Base-by-base conservation (phyloP, 2,329 filamentous ascomycete genomes). In the Colletotrichum coccodes region DNA sequence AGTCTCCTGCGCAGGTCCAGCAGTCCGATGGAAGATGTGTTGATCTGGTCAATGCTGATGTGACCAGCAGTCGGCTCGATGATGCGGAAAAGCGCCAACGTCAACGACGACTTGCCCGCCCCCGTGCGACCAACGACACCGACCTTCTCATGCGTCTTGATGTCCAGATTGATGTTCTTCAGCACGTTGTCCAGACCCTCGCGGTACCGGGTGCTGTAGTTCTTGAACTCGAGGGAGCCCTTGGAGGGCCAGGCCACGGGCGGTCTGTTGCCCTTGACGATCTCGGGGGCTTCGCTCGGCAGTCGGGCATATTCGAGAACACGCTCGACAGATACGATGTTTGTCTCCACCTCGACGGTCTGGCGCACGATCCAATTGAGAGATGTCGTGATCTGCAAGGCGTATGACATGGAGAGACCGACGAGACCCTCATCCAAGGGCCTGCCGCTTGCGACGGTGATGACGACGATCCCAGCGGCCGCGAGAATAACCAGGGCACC, bases 311-410 rank as follows among this genome's bases (percentile, higher is more conserved):
- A 99, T 81, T 99, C 97, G 57, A 99, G 90, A 54, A 99, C 95
- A 76, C 96, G 92, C 86, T 99, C 96, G 42, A 99, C 96, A 11
- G 95, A 97, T 52, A 99, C 95, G 76, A 99, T 99, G 81, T 99
- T 99, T n/a, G 95, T 98, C 85, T 99, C 97, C n/a, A 99, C 96
- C 81, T 99, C 97, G 38, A 99, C 96, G 0, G 95, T 98, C 82
- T 99, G 96, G 68, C 97, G 91, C 59, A 99, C 96, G 76, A 99
- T 98, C 96, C 96, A 99, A 84, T 98, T 99, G 76, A 99, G 88
- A 40, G 95, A 97, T 73, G 95, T 93, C 1, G 96, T 99, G 77
- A 99, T 98, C 83, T 98, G 94, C 71, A 99, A 87, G 44, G 95
- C 96, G 81, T 98, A 98, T 53, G 95, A 97, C 94, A 99, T 97